These are phyloP conservation scores for Aureobasidium sp. DNA, from an alignment of 2,329 filamentous ascomycete species.

Conservation along the genomic window DNA sequence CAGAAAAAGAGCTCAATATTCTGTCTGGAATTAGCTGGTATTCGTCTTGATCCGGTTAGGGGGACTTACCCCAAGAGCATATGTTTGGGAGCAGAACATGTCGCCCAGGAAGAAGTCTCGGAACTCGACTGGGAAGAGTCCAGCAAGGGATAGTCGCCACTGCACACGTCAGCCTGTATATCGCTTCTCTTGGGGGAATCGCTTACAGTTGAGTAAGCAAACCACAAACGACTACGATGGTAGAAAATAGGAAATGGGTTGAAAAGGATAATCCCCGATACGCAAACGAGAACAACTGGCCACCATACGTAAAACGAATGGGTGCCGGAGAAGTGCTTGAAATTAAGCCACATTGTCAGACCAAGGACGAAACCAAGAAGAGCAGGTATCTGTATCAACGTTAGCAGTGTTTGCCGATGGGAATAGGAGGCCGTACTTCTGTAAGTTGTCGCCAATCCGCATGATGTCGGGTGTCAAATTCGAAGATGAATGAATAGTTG, in stretches of 20 bases:
- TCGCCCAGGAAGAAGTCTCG: conserved; percentile 96
- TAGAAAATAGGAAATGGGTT: conserved; percentile 65
- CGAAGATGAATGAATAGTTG: conserved; percentile 87
- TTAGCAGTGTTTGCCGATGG: background rate
- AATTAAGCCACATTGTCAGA: conserved; percentile 83
- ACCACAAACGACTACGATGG: conserved; percentile 73
- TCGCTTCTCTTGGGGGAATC: conserved; percentile 32
- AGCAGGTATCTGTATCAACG: conserved; percentile 56
- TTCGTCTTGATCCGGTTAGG: background rate
- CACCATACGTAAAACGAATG: conserved; percentile 74
- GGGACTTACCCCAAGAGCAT: conserved; percentile 57
- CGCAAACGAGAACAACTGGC: conserved; percentile 68
- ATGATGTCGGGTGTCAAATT: conserved; percentile 80
- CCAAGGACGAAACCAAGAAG: conserved; percentile 72
- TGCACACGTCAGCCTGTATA: conserved; percentile 24
- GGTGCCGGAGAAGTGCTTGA: conserved; percentile 56
- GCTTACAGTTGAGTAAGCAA: conserved; percentile 72
- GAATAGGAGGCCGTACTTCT: conserved; percentile 35
- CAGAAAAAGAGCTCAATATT: conserved; percentile 94
- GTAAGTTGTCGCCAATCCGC: conserved; percentile 85
- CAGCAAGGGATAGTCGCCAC: conserved; percentile 77
- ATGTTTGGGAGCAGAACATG: conserved; percentile 94
- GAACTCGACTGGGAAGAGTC: conserved; percentile 89
- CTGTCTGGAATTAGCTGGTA: conserved; percentile 34
- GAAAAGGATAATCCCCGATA: conserved; percentile 64